phyloP scores from a whole-genome alignment of 1,139 yeast species.

The Maudiozyma humilis region DNA sequence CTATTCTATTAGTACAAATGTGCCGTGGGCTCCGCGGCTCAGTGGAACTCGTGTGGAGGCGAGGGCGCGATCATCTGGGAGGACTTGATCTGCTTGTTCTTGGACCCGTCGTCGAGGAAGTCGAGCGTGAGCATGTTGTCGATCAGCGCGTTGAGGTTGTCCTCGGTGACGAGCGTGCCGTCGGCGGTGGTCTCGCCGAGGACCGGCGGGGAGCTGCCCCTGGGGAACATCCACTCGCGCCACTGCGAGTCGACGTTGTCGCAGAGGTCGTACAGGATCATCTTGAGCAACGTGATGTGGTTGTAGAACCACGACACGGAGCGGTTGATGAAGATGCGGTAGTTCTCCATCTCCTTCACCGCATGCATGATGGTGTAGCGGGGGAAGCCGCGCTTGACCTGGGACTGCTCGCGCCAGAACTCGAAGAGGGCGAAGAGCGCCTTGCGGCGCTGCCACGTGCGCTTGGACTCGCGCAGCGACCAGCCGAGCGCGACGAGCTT shows the following conservation, averaged over 20 bases:
- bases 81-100: slow-evolving; percentile 24
- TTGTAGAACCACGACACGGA: slow-evolving; percentile 33
- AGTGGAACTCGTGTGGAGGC: background rate
- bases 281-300: slow-evolving; percentile 30
- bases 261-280: slow-evolving; percentile 30
- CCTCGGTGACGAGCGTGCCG: slow-evolving; percentile 12
- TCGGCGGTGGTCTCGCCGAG: slow-evolving; percentile 16
- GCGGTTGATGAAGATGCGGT: slow-evolving; percentile 29
- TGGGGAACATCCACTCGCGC: slow-evolving; percentile 32
- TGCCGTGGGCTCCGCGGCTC: too few species aligned
- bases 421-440: slow-evolving; percentile 31
- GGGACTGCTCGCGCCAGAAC: slow-evolving; percentile 32
- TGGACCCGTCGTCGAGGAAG: slow-evolving; percentile 27
- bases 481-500: slow-evolving; percentile 28
- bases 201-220: slow-evolving; percentile 19
- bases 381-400: slow-evolving; percentile 26
- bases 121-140: slow-evolving; percentile 26
- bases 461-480: slow-evolving; percentile 29
- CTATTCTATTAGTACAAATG: too few species aligned
- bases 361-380: slow-evolving; percentile 29
- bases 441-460: slow-evolving; percentile 32
- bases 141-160: slow-evolving; percentile 25
- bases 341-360: slow-evolving; percentile 32
- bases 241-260: slow-evolving; percentile 29
- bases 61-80: slow-evolving; percentile 17